Base-by-base conservation (phyloP, 495 filamentous ascomycete genomes). In the Xylaria longipes region DNA sequence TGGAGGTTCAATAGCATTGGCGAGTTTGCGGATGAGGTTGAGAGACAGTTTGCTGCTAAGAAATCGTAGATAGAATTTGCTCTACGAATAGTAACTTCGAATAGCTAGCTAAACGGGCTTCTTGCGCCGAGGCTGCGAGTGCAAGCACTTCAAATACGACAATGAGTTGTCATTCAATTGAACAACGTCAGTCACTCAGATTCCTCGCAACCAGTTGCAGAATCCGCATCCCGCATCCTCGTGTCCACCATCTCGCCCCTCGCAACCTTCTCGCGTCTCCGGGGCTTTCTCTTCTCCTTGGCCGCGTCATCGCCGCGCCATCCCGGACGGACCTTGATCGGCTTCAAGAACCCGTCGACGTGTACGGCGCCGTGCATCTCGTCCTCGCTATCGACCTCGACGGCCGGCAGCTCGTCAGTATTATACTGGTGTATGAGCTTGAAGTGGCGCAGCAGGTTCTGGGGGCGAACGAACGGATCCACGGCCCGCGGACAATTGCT, bases 11-110 rank as follows among this genome's bases (percentile, higher is more conserved):
- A 86, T 65, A 92, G 84, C 5, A 73, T 97, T 71, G 90, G 86
- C 17, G 90, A 92, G 67, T 89, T 95, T 85, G 93, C 91, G 22
- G 88, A 89, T 71, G 88, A 89, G 62, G 88, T 94, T 35, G 90
- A 91, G 72, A 75, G 80, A 50, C 81, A 85, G 75, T 83, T 85
- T 78, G 74, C 74, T 64, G 72, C 54, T 29, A 78, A 77, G 71
- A 76, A 76, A 75, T 31, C 65, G 39, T 76, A 64, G 33, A 22
- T 76, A 64, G 33, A 22, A 11, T 46, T 5, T 57, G 29, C 35
- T 25, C 45, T 12, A 25, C 56, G 31, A 3, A 27, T 1, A 41
- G 41, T 43, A 11, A 25, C 5, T 43, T 43, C n/a, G 22, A 17
- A 25, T 27, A 25, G 60, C 37, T 43, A 5, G 33, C 11, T 37